Percentiles rank a stretch among this genome's conserved stretches.
These are phyloP conservation scores for Blastobotrys peoriensis DNA, from an alignment of 805 yeast species.

Conservation along the genomic window DNA sequence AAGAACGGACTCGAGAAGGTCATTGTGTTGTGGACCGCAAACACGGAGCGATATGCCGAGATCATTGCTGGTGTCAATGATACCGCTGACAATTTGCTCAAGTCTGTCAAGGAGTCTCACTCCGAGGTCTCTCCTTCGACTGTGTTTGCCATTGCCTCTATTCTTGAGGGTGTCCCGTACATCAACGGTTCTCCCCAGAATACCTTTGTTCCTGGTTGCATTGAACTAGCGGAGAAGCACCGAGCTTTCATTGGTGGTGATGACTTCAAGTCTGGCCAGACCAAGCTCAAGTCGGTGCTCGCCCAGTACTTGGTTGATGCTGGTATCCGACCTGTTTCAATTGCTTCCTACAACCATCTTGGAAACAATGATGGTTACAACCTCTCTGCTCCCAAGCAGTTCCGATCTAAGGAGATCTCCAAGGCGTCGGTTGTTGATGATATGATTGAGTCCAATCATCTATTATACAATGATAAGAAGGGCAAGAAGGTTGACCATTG, in stretches of 20 bases:
- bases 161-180: slow-evolving; percentile 81
- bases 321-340: slow-evolving; percentile 89
- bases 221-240: slow-evolving; percentile 78
- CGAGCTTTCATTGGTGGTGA: slow-evolving; percentile 87
- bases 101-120: slow-evolving; percentile 71
- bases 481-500: slow-evolving; percentile 86
- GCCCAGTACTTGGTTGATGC: slow-evolving; percentile 97
- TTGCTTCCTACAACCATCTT: slow-evolving; percentile 92
- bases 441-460: slow-evolving; percentile 79
- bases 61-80: slow-evolving; percentile 77
- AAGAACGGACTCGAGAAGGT: slow-evolving; percentile 75
- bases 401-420: slow-evolving; percentile 91
- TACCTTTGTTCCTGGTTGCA: slow-evolving; percentile 93
- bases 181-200: slow-evolving; percentile 97
- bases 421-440: slow-evolving; percentile 92
- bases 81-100: slow-evolving; percentile 71
- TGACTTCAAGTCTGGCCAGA: slow-evolving; percentile 95
- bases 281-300: slow-evolving; percentile 90
- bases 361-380: slow-evolving; percentile 97
- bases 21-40: slow-evolving; percentile 93
- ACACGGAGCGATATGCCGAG: slow-evolving; percentile 89
- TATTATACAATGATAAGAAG: slow-evolving; percentile 71
- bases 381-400: slow-evolving; percentile 85
- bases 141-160: slow-evolving; percentile 89
- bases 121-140: slow-evolving; percentile 87